Conservation (phyloP, 768 basidiomycete genomes). For the Leccinum rimulosum region DNA sequence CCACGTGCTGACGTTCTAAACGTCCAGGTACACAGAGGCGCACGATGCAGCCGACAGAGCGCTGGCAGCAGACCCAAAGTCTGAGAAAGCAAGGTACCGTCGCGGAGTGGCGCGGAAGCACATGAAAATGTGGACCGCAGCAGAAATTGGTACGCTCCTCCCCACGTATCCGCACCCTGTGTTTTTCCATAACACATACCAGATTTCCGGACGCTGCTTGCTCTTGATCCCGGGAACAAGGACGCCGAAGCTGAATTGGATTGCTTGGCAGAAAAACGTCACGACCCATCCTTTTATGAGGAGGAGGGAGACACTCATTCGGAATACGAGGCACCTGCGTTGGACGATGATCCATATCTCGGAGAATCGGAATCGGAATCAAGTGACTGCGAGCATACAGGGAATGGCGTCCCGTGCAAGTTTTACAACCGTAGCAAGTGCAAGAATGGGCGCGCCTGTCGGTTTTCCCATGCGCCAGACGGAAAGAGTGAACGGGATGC, state of each 20-base stretch:
- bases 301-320: constrained; percentile 1
- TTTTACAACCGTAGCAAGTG: constrained; percentile 59
- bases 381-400: constrained; percentile 50
- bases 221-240: constrained; percentile 26
- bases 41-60: constrained; percentile 28
- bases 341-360: constrained; percentile 28
- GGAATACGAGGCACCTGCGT: constrained; percentile 17
- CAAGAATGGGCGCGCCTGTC: constrained; percentile 39
- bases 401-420: constrained; percentile 52
- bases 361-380: constrained; percentile 50
- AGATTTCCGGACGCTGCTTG: constrained; percentile 31
- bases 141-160: constrained; percentile 22
- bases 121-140: constrained; percentile 16
- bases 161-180: neutral
- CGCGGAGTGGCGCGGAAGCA: constrained; percentile 35
- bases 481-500: constrained; percentile 52
- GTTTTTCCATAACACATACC: neutral
- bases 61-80: constrained; percentile 29
- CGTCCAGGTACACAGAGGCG: constrained; percentile 27
- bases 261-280: neutral
- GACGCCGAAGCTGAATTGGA: constrained; percentile 20
- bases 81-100: constrained; percentile 35
- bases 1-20: neutral
- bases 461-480: constrained; percentile 54
- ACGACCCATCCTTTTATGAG: neutral